These are phyloP conservation scores for Beta macrorhiza DNA, from an alignment of 179 eudicot species.

Conservation along the genomic window DNA sequence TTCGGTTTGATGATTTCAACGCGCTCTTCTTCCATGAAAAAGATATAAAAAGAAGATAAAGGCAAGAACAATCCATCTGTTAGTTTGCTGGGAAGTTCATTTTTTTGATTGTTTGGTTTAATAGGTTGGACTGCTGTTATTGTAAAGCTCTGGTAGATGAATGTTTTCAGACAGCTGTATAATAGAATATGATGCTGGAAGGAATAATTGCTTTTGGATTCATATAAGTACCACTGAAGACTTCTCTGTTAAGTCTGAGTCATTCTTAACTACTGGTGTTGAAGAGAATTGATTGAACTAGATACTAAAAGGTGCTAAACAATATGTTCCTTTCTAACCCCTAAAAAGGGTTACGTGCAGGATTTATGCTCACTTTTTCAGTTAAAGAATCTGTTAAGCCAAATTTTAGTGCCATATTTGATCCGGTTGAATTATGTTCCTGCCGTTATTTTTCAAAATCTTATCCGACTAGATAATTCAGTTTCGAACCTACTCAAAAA, in stretches of 20 bases:
- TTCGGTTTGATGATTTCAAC: neutral
- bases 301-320: neutral
- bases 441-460: too few relatives aligned
- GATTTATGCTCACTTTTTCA: neutral
- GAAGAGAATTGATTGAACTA: neutral
- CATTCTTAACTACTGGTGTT: slow-evolving; percentile 9
- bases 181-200: slow-evolving; percentile 22
- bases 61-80: slow-evolving; percentile 7
- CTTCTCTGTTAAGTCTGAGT: slow-evolving; percentile 7
- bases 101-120: neutral
- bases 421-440: neutral
- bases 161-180: slow-evolving; percentile 27
- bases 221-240: neutral
- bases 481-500: neutral
- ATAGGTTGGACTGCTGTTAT: slow-evolving; percentile 10
- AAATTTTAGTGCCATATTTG: neutral
- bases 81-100: neutral
- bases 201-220: slow-evolving; percentile 28
- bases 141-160: slow-evolving; percentile 1
- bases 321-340: neutral
- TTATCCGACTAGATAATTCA: neutral
- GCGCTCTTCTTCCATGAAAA: neutral
- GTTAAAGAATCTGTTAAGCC: neutral
- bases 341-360: neutral
- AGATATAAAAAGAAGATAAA: neutral